Percentiles rank a stretch among this genome's conserved stretches.
Evolutionary conservation across 495 filamentous ascomycete genomes (phyloP).

Genomic region (Aspergillus carlsbadensis): DNA sequence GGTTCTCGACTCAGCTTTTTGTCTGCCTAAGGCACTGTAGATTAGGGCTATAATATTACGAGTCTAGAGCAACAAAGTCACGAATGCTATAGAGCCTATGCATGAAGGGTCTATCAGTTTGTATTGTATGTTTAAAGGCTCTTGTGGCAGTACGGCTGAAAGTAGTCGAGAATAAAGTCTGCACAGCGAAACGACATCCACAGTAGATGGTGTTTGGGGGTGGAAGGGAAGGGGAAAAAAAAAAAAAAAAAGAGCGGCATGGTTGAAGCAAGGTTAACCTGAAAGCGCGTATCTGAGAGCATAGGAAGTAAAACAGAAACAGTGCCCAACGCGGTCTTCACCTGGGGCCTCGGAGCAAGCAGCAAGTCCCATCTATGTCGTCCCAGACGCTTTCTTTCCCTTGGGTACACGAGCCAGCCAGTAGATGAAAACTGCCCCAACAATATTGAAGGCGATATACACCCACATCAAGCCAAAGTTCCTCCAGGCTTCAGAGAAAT

Average conservation of each 20-base stretch:
- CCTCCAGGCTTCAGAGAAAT: constrained; percentile 38
- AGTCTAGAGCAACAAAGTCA: no score
- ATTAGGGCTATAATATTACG: not conserved
- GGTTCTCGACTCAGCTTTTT: not conserved
- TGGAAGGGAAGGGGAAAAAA: no score
- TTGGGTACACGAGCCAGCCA: constrained; percentile 30
- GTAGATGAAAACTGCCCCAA: constrained; percentile 45
- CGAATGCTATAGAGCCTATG: no score
- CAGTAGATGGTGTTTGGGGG: no score
- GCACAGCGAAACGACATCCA: no score
- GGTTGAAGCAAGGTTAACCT: no score
- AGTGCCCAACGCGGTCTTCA: no score
- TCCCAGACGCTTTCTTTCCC: constrained; percentile 18
- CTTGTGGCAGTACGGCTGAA: no score
- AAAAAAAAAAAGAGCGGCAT: not conserved
- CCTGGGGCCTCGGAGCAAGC: not conserved
- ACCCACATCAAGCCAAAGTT: constrained; percentile 55
- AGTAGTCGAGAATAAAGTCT: no score
- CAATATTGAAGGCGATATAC: constrained; percentile 49
- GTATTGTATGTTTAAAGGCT: no score
- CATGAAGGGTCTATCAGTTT: no score
- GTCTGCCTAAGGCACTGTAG: not conserved
- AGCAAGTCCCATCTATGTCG: not conserved
- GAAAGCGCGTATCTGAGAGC: not conserved
- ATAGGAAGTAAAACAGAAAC: no score